phyloP scores from a whole-genome alignment of 2,329 filamentous ascomycete species.

The Bipolaris sorokiniana region DNA sequence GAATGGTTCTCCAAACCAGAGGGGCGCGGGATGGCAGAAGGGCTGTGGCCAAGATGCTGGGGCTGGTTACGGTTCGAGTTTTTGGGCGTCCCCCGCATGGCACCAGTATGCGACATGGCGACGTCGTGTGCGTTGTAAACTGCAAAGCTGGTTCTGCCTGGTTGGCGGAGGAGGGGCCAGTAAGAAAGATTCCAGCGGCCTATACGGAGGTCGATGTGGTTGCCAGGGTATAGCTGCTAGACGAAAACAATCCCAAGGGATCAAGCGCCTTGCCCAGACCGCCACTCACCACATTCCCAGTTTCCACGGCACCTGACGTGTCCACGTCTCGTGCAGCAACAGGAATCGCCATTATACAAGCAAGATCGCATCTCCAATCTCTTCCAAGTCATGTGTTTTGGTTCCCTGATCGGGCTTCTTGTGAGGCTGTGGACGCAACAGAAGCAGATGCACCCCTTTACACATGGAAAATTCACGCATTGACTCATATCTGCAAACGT shows the following conservation, averaged over 20 bases:
- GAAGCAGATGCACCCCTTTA: neutral
- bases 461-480: neutral
- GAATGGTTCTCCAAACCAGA: constrained; percentile 67
- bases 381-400: neutral
- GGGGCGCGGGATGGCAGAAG: constrained; percentile 75
- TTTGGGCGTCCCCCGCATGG: constrained; percentile 74
- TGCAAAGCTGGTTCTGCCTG: constrained; percentile 25
- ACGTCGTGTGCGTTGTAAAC: constrained; percentile 21
- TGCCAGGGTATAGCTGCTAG: constrained; percentile 30
- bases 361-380: neutral
- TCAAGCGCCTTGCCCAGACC: constrained; percentile 25
- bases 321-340: neutral
- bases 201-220: constrained; percentile 28
- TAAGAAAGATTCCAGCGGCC: constrained; percentile 24
- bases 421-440: neutral
- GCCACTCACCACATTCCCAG: constrained; percentile 10
- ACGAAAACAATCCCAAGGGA: constrained; percentile 30
- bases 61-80: constrained; percentile 67
- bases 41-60: constrained; percentile 64
- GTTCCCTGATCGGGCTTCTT: neutral
- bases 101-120: constrained; percentile 67
- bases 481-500: neutral
- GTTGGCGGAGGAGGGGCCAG: constrained; percentile 30
- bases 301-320: constrained; percentile 7
- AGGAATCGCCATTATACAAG: constrained; percentile 2